Conservation (phyloP, 768 basidiomycete species). For the Tulasnella sp. region DNA sequence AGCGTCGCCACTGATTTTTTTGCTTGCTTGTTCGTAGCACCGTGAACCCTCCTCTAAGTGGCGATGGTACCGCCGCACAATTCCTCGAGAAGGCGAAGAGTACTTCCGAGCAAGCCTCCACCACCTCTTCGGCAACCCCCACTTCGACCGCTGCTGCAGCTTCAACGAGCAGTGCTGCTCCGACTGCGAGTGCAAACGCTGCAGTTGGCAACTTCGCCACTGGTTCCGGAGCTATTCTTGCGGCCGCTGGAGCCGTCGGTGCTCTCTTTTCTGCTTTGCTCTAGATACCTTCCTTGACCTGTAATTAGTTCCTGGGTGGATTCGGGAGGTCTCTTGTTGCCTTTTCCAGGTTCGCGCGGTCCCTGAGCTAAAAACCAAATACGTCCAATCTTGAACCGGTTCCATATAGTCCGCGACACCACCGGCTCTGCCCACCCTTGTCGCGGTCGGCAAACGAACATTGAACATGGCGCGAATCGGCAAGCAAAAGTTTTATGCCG, state of each 20-base stretch:
- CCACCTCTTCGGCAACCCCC: neutral
- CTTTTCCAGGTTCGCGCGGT: neutral
- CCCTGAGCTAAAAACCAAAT: neutral
- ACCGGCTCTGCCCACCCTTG: too few relatives aligned
- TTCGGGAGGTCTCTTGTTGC: neutral
- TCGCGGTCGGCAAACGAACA: neutral
- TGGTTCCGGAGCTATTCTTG: neutral
- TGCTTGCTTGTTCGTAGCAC: neutral
- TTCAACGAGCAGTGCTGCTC: neutral
- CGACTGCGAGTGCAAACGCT: neutral
- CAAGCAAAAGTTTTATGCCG: neutral
- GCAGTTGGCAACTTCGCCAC: neutral
- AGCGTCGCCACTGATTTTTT: neutral
- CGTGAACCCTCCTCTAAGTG: neutral
- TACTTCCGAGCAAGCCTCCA: neutral
- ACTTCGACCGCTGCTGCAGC: neutral
- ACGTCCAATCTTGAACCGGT: neutral
- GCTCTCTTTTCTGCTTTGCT: neutral
- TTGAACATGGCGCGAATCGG: neutral
- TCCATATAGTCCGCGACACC: neutral
- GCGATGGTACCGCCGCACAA: neutral
- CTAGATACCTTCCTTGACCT: neutral
- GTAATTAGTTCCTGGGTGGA: neutral
- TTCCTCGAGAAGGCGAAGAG: constrained; percentile 2
- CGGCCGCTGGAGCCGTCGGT: neutral